Evolutionary conservation across 1,284 basidiomycete species (phyloP).

Genomic region (Lignosus rhinocerotis): DNA sequence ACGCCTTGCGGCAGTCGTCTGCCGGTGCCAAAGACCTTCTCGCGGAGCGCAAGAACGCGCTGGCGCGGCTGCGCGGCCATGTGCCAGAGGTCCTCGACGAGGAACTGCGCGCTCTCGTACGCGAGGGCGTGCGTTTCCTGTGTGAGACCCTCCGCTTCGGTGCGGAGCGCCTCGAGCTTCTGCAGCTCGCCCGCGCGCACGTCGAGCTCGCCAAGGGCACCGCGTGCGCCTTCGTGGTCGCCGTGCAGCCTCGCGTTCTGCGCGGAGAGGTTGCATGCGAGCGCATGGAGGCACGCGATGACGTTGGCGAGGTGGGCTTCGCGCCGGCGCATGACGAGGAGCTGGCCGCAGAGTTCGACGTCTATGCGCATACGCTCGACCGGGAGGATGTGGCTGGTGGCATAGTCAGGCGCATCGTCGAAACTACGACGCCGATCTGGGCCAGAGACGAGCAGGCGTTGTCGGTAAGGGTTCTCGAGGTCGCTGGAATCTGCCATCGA

Average conservation of each 20-base stretch:
- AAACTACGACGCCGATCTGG: constrained; percentile 55
- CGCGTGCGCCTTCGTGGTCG: constrained; percentile 54
- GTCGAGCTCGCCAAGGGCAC: constrained; percentile 48
- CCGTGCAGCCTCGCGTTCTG: constrained; percentile 56
- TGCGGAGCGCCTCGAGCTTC: constrained; percentile 50
- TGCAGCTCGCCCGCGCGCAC: constrained; percentile 46
- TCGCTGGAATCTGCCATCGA: constrained; percentile 17
- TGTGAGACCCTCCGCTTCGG: constrained; percentile 50
- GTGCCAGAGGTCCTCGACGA: constrained; percentile 63
- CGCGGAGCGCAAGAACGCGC: constrained; percentile 61
- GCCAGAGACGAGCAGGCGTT: constrained; percentile 16
- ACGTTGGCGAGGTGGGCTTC: constrained; percentile 55
- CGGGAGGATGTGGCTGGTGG: constrained; percentile 46
- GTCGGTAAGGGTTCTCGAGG: constrained; percentile 18
- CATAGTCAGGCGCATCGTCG: constrained; percentile 52
- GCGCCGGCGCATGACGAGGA: constrained; percentile 65
- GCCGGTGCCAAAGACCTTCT: constrained; percentile 55
- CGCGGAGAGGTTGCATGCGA: constrained; percentile 51
- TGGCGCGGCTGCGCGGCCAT: constrained; percentile 59
- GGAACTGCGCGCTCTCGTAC: constrained; percentile 72
- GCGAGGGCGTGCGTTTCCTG: constrained; percentile 67
- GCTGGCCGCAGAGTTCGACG: constrained; percentile 73
- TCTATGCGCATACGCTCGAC: constrained; percentile 71
- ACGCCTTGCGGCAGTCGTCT: constrained; percentile 41
- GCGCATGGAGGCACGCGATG: constrained; percentile 45